Evolutionary conservation across 78 protist species (phyloP), one percentile per base, ranked within the genome.

Genomic region (Chrysochromulina tobinii): DNA sequence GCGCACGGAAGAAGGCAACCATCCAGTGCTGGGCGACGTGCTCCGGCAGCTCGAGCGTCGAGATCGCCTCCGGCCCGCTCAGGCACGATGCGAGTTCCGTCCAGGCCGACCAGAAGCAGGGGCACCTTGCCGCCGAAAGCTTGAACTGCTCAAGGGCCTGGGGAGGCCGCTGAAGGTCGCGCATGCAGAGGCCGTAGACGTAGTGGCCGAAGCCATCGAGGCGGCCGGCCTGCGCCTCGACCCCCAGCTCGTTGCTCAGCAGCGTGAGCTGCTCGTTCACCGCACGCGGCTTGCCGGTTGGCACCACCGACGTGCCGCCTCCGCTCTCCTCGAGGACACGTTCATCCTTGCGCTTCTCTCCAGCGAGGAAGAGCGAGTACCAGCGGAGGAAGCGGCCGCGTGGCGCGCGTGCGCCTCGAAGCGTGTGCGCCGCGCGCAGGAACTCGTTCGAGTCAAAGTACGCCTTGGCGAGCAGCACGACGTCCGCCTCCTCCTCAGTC

Each of bases 1-100:
- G 97, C 48, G 97, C 97, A 27, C 53, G 58, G 89, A 96, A 96
- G 87, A 96, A 77, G 72, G 0, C 17, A 8, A 0, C 23, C 88
- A 89, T 79, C 81, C 73, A 89, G 86, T 81, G 89, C 18, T 90
- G 68, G 5, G 93, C 81, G 53, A 90, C 75, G 86, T 67, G 83
- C 18, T 81, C 81, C 2, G 88, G 89, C 72, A 90, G 89, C 85
- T 5, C 18, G n/a, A 79, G 84, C 89, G 5, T 3, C 75, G 54
- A 59, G 81, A 27, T 25, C 25, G 23, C 51, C 17, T 6, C n/a
- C 86, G 86, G 3, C 61, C 17, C 20, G 88, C 89, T 72, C 23
- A 68, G 61, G 38, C 38, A 38, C 27, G 79, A 12, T 23, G 93
- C 89, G 2, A 90, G 89, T 27, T 77, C 93, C 17, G 57, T 59